A percentile compares a stretch with the other conserved stretches of the same genome.
phyloP scores from a whole-genome alignment of 768 basidiomycete genomes.

The Podaxis carcinomalis region DNA sequence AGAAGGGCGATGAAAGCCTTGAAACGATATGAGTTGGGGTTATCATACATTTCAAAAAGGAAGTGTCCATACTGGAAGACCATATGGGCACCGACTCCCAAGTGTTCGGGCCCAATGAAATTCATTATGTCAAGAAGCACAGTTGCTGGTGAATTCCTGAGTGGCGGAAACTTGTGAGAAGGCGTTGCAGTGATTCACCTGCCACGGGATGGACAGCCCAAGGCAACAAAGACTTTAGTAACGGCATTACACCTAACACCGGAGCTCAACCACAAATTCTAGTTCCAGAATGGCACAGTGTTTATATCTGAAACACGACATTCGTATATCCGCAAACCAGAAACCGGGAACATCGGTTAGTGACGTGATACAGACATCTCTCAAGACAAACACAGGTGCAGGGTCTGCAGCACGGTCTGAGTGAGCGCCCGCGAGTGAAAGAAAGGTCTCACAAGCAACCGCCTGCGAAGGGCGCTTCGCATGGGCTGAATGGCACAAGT shows the following conservation, averaged over 20 bases:
- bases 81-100: constrained; percentile 15
- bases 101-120: constrained; percentile 14
- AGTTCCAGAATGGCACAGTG: no score
- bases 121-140: constrained; percentile 14
- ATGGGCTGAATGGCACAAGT: background rate
- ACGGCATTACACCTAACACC: background rate
- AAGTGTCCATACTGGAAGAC: constrained; percentile 16
- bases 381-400: no score
- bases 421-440: no score
- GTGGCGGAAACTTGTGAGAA: background rate
- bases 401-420: no score
- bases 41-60: background rate
- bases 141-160: background rate
- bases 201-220: background rate
- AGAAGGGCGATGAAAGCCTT: constrained; percentile 11
- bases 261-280: background rate
- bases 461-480: background rate
- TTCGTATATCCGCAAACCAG: no score
- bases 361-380: no score
- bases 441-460: background rate
- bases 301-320: no score
- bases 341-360: no score
- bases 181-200: constrained; percentile 9
- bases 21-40: background rate
- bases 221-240: background rate